These are phyloP conservation scores for Seminavis robusta DNA, from an alignment of 108 stramenopile species.

Conservation along the genomic window DNA sequence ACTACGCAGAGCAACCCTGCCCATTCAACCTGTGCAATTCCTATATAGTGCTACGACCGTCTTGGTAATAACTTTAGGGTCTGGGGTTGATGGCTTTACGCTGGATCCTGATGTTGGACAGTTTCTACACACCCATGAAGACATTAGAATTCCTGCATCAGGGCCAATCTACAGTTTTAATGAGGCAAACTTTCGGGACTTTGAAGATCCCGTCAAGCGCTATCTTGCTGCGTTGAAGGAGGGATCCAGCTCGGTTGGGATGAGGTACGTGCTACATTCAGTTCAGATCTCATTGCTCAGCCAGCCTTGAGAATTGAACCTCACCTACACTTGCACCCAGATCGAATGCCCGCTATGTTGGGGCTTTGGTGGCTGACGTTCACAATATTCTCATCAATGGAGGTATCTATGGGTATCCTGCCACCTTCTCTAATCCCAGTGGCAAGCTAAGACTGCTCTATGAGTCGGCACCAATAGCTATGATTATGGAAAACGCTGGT, in stretches of 20 bases:
- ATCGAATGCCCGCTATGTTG: slow-evolving; percentile 87
- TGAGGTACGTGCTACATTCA: slow-evolving; percentile 21
- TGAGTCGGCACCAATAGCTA: slow-evolving; percentile 96
- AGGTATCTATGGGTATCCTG: slow-evolving; percentile 98
- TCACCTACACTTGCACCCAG: slow-evolving; percentile 16
- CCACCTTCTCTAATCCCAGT: slow-evolving; percentile 74
- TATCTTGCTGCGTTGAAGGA: slow-evolving; percentile 67
- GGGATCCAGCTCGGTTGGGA: slow-evolving; percentile 20
- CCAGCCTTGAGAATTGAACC: background rate
- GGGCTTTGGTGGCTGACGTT: slow-evolving; percentile 97
- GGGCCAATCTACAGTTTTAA: slow-evolving; percentile 95
- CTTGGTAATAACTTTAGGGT: slow-evolving; percentile 89
- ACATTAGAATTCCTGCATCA: slow-evolving; percentile 88
- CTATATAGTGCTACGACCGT: slow-evolving; percentile 87
- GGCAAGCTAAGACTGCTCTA: slow-evolving; percentile 89
- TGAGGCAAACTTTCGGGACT: slow-evolving; percentile 93
- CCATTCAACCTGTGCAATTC: background rate
- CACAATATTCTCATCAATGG: slow-evolving; percentile 99
- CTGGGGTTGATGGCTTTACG: slow-evolving; percentile 97
- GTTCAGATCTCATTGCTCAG: background rate
- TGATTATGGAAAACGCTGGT: slow-evolving; percentile 98
- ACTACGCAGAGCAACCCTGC: background rate
- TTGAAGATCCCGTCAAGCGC: slow-evolving; percentile 64
- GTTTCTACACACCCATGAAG: slow-evolving; percentile 91
- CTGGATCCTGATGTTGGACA: slow-evolving; percentile 92